Evolutionary conservation across 2,329 filamentous ascomycete genomes (phyloP), one percentile per base, ranked within the genome.

Genomic region (Colletotrichum theobromicola): DNA sequence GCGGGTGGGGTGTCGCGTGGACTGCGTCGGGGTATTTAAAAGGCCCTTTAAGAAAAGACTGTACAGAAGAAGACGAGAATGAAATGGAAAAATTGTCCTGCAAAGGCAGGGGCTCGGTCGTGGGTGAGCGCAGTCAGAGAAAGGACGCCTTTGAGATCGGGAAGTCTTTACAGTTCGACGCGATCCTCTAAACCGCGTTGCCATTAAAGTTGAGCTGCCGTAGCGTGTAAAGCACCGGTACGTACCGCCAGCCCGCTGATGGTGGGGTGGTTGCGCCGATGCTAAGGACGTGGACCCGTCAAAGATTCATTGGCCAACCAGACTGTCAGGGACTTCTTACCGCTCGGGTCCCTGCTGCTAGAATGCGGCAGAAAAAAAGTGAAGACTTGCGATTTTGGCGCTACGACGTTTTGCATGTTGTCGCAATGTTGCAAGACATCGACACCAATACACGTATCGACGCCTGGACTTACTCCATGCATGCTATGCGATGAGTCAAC

Each of bases 401-500:
- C 42, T 13, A 15, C 18, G n/a, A 32, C 9, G 26, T 30, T 61
- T 18, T n/a, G 12, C 24, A 50, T 13, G n/a, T 28, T 30, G 46
- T 60, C 53, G 26, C 26, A 8, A 68, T 50, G 37, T 50, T 61
- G 26, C 13, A 50, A 28, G 34, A 75, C 18, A 58, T 61, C 30
- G 35, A 26, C 35, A 28, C 21, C 46, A 50, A 10, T 50, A 50
- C 42, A 50, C 42, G n/a, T 21, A 69, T 62, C 58, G 30, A 64
- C 13, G 32, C 13, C 35, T 66, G 55, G 62, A 46, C 35, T 53
- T 46, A 66, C 62, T 18, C 55, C 67, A 26, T 21, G 28, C 30
- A 63, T 67, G 53, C 57, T 70, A 73, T 76, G 67, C 76, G 76
- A 77, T 77, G 77, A 77, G 67, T 67, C 69, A 69, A n/a, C 53